phyloP scores from a whole-genome alignment of 225 moss, liverwort and hornwort species.

The Pleurozium schreberi region DNA sequence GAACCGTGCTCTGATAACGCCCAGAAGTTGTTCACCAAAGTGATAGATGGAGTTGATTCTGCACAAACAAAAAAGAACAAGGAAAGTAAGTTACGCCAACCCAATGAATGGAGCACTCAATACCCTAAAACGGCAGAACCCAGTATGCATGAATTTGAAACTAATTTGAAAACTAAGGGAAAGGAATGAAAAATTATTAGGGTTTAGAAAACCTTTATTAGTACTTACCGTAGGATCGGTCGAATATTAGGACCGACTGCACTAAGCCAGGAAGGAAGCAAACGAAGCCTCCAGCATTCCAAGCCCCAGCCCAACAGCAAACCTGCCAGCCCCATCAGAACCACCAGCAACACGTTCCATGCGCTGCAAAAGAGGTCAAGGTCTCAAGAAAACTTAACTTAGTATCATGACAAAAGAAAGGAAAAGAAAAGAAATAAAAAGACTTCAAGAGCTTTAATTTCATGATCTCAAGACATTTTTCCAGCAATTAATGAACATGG shows the following conservation, averaged over 20 bases:
- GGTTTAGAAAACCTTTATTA: not conserved
- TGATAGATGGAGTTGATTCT: constrained; percentile 13
- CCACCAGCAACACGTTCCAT: constrained; percentile 68
- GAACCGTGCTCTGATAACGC: constrained; percentile 30
- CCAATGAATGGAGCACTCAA: no score
- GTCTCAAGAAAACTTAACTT: not conserved
- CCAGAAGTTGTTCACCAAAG: not conserved
- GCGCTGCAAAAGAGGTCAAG: constrained; percentile 20
- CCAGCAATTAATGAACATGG: not conserved
- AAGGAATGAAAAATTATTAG: not conserved
- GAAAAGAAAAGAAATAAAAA: not conserved
- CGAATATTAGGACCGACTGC: not conserved
- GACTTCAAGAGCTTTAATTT: not conserved
- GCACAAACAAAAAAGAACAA: not conserved
- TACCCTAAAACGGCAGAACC: not conserved
- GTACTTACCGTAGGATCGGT: constrained; percentile 17
- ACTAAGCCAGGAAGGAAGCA: constrained; percentile 26
- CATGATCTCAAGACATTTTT: not conserved
- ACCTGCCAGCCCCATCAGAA: constrained; percentile 35
- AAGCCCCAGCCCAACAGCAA: constrained; percentile 59
- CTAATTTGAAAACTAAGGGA: not conserved
- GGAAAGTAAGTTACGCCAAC: not conserved
- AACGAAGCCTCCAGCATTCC: constrained; percentile 46
- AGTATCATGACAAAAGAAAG: not conserved
- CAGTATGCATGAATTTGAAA: not conserved